Evolutionary conservation across 768 basidiomycete species (phyloP).

Genomic region (Suillus lakei): DNA sequence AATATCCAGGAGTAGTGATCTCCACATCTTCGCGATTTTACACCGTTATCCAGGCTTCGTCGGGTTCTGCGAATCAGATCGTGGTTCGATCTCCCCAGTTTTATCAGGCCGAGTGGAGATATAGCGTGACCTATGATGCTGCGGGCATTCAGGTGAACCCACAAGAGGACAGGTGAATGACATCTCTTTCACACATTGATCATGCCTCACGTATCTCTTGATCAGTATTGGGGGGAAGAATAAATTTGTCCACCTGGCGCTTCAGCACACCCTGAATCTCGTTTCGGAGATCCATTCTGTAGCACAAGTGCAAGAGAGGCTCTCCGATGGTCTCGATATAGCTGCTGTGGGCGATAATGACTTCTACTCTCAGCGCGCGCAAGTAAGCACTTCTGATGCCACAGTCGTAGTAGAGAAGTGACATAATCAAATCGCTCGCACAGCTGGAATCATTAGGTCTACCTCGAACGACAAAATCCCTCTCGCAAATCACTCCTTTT

Average conservation of each 20-base stretch:
- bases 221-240: conserved; percentile 60
- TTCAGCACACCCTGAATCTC: conserved; percentile 77
- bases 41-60: conserved; percentile 61
- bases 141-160: conserved; percentile 28
- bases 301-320: conserved; percentile 40
- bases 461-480: conserved; percentile 64
- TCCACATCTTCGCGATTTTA: conserved; percentile 96
- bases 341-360: conserved; percentile 93
- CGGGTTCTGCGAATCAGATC: conserved; percentile 46
- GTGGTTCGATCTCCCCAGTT: conserved; percentile 92
- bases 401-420: neutral
- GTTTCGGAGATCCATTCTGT: conserved; percentile 61
- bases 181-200: neutral
- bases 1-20: conserved; percentile 85
- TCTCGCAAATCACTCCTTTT: conserved; percentile 79
- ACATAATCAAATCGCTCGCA: conserved; percentile 12
- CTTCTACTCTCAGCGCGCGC: conserved; percentile 93
- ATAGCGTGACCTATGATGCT: conserved; percentile 50
- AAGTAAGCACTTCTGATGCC: conserved; percentile 52
- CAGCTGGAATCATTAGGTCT: conserved; percentile 70
- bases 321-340: conserved; percentile 70
- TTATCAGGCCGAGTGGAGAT: conserved; percentile 76
- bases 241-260: conserved; percentile 90
- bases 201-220: conserved; percentile 17
- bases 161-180: conserved; percentile 25